Evolutionary conservation across 1,284 basidiomycete species (phyloP).

Genomic region (Malassezia sympodialis): DNA sequence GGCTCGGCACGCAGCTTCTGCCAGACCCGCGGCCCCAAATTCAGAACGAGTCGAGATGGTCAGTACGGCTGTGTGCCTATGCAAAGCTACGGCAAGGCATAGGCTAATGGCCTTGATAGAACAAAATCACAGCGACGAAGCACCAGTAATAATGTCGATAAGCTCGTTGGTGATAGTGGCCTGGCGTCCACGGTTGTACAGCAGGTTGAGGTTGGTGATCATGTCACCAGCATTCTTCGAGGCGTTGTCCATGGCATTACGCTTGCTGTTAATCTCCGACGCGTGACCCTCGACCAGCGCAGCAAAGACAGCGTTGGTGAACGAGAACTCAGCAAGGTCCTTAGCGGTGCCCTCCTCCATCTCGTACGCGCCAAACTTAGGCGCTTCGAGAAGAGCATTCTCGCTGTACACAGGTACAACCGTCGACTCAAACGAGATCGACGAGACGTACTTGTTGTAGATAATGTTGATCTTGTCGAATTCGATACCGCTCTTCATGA

Average conservation of each 20-base stretch:
- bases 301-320: conserved; percentile 92
- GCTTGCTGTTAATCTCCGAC: conserved; percentile 68
- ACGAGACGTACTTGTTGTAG: conserved; percentile 91
- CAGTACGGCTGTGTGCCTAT: background rate
- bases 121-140: conserved; percentile 47
- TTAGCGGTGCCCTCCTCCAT: conserved; percentile 63
- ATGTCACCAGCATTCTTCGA: conserved; percentile 76
- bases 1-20: background rate
- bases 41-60: background rate
- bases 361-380: conserved; percentile 45
- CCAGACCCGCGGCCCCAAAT: background rate
- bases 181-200: conserved; percentile 93
- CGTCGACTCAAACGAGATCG: conserved; percentile 78
- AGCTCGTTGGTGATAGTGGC: conserved; percentile 92
- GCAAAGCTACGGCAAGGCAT: background rate
- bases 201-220: conserved; percentile 45
- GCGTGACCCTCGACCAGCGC: conserved; percentile 92
- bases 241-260: conserved; percentile 99
- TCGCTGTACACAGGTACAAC: conserved; percentile 58
- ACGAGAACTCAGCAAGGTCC: conserved; percentile 87
- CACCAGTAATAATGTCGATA: conserved; percentile 87
- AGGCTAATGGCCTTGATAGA: background rate
- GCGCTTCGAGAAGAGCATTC: conserved; percentile 55
- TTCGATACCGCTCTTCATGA: conserved; percentile 72
- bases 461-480: conserved; percentile 78